These are phyloP conservation scores for Epichloe hybrida DNA, from an alignment of 2,329 filamentous ascomycete genomes.

Conservation along the genomic window DNA sequence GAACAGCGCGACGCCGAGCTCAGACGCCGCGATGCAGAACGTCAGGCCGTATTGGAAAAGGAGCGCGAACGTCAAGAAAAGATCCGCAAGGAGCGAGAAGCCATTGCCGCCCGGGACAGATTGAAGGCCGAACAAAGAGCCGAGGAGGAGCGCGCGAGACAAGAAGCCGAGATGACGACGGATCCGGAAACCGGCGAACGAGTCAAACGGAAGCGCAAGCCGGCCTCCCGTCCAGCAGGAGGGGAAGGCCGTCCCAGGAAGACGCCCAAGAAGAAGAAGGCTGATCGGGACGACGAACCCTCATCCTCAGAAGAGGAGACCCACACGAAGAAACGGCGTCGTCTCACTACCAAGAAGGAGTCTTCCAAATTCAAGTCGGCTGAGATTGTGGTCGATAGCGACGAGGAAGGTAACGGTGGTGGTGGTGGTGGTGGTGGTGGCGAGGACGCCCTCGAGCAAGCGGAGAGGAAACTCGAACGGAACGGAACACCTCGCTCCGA, in stretches of 20 bases:
- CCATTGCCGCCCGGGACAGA: slow-evolving; percentile 64
- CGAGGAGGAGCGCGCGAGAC: slow-evolving; percentile 19
- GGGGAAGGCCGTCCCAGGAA: slow-evolving; percentile 31
- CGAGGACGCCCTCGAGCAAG: slow-evolving; percentile 30
- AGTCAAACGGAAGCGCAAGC: slow-evolving; percentile 63
- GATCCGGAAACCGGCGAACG: slow-evolving; percentile 73
- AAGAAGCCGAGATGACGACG: slow-evolving; percentile 65
- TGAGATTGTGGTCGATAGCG: slow-evolving; percentile 69
- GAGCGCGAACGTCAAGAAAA: slow-evolving; percentile 65
- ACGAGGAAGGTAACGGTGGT: slow-evolving; percentile 30
- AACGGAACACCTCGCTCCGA: slow-evolving; percentile 23
- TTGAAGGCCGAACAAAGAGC: slow-evolving; percentile 52
- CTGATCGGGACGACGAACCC: slow-evolving; percentile 25
- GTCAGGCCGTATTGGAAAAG: slow-evolving; percentile 50
- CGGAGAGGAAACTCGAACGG: slow-evolving; percentile 27
- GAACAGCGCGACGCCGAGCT: slow-evolving; percentile 71
- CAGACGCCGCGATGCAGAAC: slow-evolving; percentile 62
- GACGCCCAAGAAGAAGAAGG: slow-evolving; percentile 41
- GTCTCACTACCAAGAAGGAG: slow-evolving; percentile 37
- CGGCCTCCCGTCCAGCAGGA: slow-evolving; percentile 23
- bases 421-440: slow-evolving; percentile 13
- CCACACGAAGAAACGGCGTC: slow-evolving; percentile 49
- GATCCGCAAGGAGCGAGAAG: slow-evolving; percentile 74
- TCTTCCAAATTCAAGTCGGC: slow-evolving; percentile 67
- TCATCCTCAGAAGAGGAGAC: slow-evolving; percentile 30